A percentile compares a stretch with the other conserved stretches of the same genome.
phyloP scores from a whole-genome alignment of 2,329 filamentous ascomycete species.

The Furcasterigmium sp. region DNA sequence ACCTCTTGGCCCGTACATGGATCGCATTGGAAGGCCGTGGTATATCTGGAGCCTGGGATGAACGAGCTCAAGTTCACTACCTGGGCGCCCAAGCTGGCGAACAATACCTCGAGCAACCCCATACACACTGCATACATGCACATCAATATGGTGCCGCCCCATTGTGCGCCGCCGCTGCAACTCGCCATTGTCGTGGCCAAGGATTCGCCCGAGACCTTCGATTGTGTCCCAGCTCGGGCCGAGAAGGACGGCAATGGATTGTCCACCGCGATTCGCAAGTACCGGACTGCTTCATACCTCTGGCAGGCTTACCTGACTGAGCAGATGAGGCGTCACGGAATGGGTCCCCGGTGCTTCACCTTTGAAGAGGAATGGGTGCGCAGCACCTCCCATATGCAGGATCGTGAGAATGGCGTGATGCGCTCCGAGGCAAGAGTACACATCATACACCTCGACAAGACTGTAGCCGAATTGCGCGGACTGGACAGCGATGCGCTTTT shows the following conservation, averaged over 20 bases:
- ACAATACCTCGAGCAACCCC: constrained; percentile 59
- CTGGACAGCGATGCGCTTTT: constrained; percentile 68
- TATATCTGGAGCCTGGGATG: constrained; percentile 86
- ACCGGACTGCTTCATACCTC: constrained; percentile 89
- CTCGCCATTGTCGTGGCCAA: constrained; percentile 82
- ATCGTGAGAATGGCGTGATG: constrained; percentile 66
- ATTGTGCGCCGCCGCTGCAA: constrained; percentile 76
- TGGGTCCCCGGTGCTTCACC: constrained; percentile 80
- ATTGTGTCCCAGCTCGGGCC: constrained; percentile 69
- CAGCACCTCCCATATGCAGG: constrained; percentile 72
- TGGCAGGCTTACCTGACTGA: constrained; percentile 98
- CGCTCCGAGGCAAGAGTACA: constrained; percentile 90
- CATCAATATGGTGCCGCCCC: constrained; percentile 80
- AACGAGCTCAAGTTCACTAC: constrained; percentile 90
- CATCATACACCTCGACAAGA: constrained; percentile 76
- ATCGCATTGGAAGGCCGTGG: constrained; percentile 85
- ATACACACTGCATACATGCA: constrained; percentile 76
- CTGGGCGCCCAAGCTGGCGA: constrained; percentile 71
- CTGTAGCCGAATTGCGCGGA: constrained; percentile 76
- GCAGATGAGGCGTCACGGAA: constrained; percentile 86
- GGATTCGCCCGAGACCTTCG: constrained; percentile 82
- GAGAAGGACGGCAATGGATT: constrained; percentile 78
- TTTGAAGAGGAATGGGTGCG: constrained; percentile 95
- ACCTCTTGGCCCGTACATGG: constrained; percentile 83
- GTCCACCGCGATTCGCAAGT: constrained; percentile 79